Conservation (phyloP, 257 asterid species). For the Solanum arcanum region DNA sequence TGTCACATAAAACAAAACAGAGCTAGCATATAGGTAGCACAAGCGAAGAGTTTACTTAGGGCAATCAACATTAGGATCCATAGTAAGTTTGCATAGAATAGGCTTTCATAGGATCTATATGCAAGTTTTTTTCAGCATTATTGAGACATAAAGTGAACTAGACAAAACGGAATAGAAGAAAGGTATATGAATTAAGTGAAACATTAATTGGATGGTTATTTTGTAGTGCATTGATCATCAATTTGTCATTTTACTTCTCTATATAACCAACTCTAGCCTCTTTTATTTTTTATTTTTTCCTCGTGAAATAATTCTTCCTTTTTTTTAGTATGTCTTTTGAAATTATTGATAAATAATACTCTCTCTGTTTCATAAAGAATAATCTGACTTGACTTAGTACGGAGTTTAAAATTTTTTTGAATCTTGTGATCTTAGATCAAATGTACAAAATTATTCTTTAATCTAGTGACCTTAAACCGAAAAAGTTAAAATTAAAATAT, state of each 20-base stretch:
- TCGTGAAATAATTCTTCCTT: no score
- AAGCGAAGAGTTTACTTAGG: background rate
- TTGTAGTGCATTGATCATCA: background rate
- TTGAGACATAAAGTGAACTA: slow-evolving; percentile 1
- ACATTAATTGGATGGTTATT: no score
- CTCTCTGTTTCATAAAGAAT: no score
- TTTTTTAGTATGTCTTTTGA: no score
- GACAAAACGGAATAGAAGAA: background rate
- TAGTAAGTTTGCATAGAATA: background rate
- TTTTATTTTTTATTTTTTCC: no score
- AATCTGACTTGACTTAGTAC: no score
- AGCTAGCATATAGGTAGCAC: background rate
- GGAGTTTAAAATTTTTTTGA: accelerated
- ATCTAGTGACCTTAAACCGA: no score
- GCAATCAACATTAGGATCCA: background rate
- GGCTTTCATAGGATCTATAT: background rate
- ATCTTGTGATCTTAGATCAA: no score
- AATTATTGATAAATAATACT: no score
- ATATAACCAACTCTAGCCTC: no score
- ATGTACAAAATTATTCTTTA: no score
- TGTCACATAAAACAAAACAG: background rate
- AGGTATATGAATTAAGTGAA: background rate
- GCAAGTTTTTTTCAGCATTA: slow-evolving; percentile 4
- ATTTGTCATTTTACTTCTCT: background rate
- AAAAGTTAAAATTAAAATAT: no score